Percentiles rank a stretch among this genome's conserved stretches.
These are phyloP conservation scores for Graphilbum ipis-grandicollis DNA, from an alignment of 2,329 filamentous ascomycete species.

Conservation along the genomic window DNA sequence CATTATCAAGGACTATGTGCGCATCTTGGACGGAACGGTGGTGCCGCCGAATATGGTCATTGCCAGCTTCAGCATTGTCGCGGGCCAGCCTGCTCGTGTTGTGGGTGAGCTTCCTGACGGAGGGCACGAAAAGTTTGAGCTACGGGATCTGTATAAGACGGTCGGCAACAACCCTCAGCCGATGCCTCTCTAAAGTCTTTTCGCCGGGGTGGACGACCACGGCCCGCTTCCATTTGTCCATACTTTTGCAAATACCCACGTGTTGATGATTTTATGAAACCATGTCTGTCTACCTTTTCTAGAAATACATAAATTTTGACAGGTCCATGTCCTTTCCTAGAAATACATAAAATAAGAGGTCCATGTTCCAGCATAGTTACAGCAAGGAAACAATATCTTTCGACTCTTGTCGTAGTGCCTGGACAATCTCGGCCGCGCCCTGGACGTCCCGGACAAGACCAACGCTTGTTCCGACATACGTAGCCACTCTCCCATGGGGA, in stretches of 20 bases:
- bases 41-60: slow-evolving; percentile 82
- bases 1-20: slow-evolving; percentile 86
- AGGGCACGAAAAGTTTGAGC: slow-evolving; percentile 44
- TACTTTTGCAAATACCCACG: no score
- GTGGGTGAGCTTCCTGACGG: slow-evolving; percentile 69
- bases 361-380: no score
- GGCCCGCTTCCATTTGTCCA: no score
- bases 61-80: slow-evolving; percentile 84
- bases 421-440: slow-evolving; percentile 2
- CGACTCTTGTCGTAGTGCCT: neutral
- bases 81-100: slow-evolving; percentile 60
- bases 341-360: no score
- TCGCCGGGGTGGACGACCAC: no score
- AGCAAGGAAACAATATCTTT: no score
- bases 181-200: slow-evolving; percentile 14
- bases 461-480: slow-evolving; percentile 8
- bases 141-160: slow-evolving; percentile 45
- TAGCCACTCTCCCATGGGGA: slow-evolving; percentile 6
- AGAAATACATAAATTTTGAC: no score
- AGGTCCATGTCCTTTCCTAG: no score
- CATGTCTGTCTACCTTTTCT: no score
- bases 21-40: slow-evolving; percentile 68
- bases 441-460: slow-evolving; percentile 7
- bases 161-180: slow-evolving; percentile 38
- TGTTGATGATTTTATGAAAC: no score